Percentiles rank a stretch among this genome's conserved stretches.
Evolutionary conservation across 768 basidiomycete genomes (phyloP).

Genomic region (Crassisporium funariophilum): DNA sequence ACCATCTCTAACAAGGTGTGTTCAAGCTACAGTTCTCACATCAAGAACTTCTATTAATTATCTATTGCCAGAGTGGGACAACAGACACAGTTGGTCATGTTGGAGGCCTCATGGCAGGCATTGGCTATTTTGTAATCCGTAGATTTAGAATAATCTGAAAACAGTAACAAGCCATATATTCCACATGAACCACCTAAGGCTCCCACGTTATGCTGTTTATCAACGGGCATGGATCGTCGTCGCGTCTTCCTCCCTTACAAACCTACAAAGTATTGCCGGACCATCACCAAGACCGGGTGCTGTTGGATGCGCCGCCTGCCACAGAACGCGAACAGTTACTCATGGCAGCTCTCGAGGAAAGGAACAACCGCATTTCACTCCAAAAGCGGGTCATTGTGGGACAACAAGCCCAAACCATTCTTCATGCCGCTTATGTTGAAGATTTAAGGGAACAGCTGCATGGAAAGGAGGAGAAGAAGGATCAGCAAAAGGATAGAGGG

Average conservation of each 20-base stretch:
- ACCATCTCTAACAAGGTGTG: constrained; percentile 41
- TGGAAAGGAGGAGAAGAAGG: constrained; percentile 1
- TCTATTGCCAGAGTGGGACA: constrained; percentile 41
- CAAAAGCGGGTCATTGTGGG: background rate
- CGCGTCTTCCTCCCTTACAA: background rate
- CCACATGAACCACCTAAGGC: too few species aligned
- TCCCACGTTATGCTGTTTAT: too few species aligned
- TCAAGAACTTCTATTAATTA: constrained; percentile 3
- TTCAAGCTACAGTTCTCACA: background rate
- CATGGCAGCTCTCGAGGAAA: background rate
- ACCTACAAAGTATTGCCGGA: background rate
- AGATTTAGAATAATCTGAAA: constrained; percentile 35
- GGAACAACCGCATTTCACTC: background rate
- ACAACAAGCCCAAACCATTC: background rate
- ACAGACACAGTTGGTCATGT: constrained; percentile 71
- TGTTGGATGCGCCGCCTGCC: background rate
- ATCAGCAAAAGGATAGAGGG: background rate
- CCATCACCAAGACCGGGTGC: background rate
- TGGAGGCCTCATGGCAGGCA: constrained; percentile 64
- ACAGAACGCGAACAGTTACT: background rate
- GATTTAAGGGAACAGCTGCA: background rate
- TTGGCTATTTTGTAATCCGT: constrained; percentile 51
- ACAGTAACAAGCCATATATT: too few species aligned
- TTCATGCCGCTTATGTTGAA: constrained; percentile 2
- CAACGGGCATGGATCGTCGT: too few species aligned